Base-by-base conservation (phyloP, 495 filamentous ascomycete genomes). In the Aspergillus sclerotioniger region DNA sequence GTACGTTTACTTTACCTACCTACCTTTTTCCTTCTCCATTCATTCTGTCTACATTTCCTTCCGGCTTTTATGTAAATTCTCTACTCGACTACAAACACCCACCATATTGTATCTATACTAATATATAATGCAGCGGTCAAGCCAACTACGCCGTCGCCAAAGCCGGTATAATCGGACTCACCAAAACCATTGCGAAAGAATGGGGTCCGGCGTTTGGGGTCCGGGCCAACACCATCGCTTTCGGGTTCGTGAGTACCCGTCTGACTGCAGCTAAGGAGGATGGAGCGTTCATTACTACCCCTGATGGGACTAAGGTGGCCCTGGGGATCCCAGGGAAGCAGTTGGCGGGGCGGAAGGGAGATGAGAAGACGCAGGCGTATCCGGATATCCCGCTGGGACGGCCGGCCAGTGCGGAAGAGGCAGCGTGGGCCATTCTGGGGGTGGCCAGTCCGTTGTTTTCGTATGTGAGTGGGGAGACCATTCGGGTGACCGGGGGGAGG, bases 131-230 rank as follows among this genome's bases (percentile, higher is more conserved):
- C 17, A 80, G 78, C 8, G 91, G 91, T 21, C 91, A 96, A 77
- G 82, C 85, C 47, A 96, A 94, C 78, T 95, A 94, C 71, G 82
- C 87, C 44, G 76, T 90, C 35, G 91, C 89, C 46, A 94, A 96
- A 75, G 87, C 90, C 19, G 90, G 89, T 33, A 83, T 93, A 10
- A 80, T 82, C 10, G 91, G 91, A 2, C 75, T 96, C 6, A 89
- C 88, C 52, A 91, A 91, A 71, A 90, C 89, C 10, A 90, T 95
- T 67, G 90, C 91, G 25, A 95, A 95, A 74, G 91, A 96, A 79
- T 95, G 91, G 90, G 91, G 91, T 35, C 91, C 91, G 0, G 69
- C 77, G 19, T 96, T 91, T 63, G 90, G 90, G 44, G 90, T 96
- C 2, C 78, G 91, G 43, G 84, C 88, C 13, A 95, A 95, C 71